phyloP scores from a whole-genome alignment of 345 rosid genomes.

The Gossypium sturtianum region DNA sequence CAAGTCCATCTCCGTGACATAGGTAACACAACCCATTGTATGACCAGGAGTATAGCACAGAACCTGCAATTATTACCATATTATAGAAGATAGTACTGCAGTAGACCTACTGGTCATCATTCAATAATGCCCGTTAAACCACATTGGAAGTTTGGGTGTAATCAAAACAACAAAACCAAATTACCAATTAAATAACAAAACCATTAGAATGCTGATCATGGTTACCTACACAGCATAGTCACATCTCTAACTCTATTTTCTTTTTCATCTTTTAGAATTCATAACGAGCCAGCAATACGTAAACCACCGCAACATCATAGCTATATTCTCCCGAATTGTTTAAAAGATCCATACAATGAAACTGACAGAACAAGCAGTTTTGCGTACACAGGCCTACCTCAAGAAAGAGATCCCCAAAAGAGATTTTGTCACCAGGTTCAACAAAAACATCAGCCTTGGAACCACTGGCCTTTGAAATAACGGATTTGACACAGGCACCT shows the following conservation, averaged over 20 bases:
- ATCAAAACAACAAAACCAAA: neutral
- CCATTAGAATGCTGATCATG: neutral
- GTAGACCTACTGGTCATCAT: neutral
- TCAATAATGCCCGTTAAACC: neutral
- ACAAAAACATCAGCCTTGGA: conserved; percentile 74
- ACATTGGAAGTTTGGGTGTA: neutral
- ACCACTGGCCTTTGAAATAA: conserved; percentile 75
- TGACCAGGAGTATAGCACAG: conserved; percentile 32
- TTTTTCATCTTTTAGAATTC: neutral
- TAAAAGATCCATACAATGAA: neutral
- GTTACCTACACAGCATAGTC: neutral
- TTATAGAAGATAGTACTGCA: neutral
- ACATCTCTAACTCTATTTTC: neutral
- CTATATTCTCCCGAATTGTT: neutral
- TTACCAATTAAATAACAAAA: neutral
- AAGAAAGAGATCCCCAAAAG: conserved; percentile 59
- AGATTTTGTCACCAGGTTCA: conserved; percentile 63
- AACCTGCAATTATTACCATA: conserved; percentile 17
- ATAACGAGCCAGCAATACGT: neutral
- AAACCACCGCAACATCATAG: neutral
- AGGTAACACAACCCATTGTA: conserved; percentile 85
- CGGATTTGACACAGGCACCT: conserved; percentile 53
- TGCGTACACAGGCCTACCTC: conserved; percentile 38
- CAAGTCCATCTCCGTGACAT: conserved; percentile 73
- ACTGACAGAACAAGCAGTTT: neutral